Percentiles rank a stretch among this genome's conserved stretches.
These are phyloP conservation scores for Penicillium frequentans DNA, from an alignment of 2,329 filamentous ascomycete genomes.

Conservation along the genomic window DNA sequence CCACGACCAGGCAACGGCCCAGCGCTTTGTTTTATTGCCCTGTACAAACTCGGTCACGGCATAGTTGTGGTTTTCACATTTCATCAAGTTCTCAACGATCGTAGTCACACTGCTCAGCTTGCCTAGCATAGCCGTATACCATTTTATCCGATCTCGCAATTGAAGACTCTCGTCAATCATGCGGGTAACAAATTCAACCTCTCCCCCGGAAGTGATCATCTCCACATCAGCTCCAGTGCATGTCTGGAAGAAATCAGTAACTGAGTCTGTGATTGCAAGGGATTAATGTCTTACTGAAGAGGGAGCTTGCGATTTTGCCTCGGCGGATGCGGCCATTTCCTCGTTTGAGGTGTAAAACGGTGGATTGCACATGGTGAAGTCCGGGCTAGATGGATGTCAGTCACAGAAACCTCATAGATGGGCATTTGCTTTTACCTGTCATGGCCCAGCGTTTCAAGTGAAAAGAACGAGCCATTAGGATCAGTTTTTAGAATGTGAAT, in stretches of 20 bases:
- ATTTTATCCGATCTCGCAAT: conserved; percentile 64
- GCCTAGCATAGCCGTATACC: conserved; percentile 92
- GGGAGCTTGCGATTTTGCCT: conserved; percentile 66
- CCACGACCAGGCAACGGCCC: conserved; percentile 90
- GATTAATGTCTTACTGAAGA: conserved; percentile 58
- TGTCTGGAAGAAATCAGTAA: conserved; percentile 28
- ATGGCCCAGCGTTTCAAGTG: conserved; percentile 49
- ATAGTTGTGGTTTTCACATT: conserved; percentile 68
- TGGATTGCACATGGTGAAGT: conserved; percentile 92
- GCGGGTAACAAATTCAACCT: conserved; percentile 69
- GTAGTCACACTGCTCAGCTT: conserved; percentile 70
- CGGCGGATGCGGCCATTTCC: conserved; percentile 67
- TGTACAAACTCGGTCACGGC: conserved; percentile 79
- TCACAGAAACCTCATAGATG: neutral
- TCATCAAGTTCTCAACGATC: conserved; percentile 60
- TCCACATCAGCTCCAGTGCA: conserved; percentile 77
- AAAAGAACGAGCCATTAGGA: conserved; percentile 59
- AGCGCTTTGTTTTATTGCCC: conserved; percentile 74
- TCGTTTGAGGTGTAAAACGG: conserved; percentile 81
- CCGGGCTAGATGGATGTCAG: conserved; percentile 48
- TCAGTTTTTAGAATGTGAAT: conserved; percentile 64
- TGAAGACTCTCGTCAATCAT: conserved; percentile 69
- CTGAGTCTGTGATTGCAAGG: neutral
- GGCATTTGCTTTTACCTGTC: conserved; percentile 19
- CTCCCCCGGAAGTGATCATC: conserved; percentile 81